These are phyloP conservation scores for Asterophora parasitica DNA, from an alignment of 768 basidiomycete species.

Conservation along the genomic window DNA sequence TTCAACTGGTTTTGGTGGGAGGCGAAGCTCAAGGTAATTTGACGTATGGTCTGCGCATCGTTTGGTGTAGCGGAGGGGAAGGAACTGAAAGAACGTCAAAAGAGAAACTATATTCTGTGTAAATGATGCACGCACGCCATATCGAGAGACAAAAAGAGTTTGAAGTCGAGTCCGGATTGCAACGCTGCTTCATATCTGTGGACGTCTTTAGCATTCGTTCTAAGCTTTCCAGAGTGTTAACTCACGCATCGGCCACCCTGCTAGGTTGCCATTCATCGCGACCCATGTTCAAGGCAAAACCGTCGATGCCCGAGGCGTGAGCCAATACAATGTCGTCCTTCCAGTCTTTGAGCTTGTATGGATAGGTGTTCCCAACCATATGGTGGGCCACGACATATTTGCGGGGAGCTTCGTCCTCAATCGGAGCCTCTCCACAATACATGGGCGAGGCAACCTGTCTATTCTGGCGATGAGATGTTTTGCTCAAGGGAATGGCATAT, in stretches of 20 bases:
- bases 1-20: slow-evolving; percentile 57
- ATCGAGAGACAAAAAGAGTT: slow-evolving; percentile 75
- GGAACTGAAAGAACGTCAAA: slow-evolving; percentile 30
- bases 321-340: slow-evolving; percentile 52
- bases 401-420: slow-evolving; percentile 8
- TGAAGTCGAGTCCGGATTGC: slow-evolving; percentile 51
- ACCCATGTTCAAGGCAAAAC: slow-evolving; percentile 70
- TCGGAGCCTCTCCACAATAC: not conserved
- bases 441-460: not conserved
- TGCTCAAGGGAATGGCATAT: slow-evolving; percentile 9
- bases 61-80: slow-evolving; percentile 45
- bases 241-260: slow-evolving; percentile 61
- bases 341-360: slow-evolving; percentile 49
- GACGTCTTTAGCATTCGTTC: slow-evolving; percentile 3
- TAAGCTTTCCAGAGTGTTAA: slow-evolving; percentile 11
- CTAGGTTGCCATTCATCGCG: slow-evolving; percentile 56
- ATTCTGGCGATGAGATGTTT: not conserved
- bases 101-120: not conserved
- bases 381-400: slow-evolving; percentile 57
- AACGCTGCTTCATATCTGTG: slow-evolving; percentile 52
- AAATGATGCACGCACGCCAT: slow-evolving; percentile 51
- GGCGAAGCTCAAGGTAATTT: slow-evolving; percentile 49
- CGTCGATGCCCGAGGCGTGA: slow-evolving; percentile 55
- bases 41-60: slow-evolving; percentile 48
- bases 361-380: slow-evolving; percentile 67